Evolutionary conservation across 129 eudicot species (phyloP), one percentile per base, ranked within the genome.

Genomic region (Tagetes patula): DNA sequence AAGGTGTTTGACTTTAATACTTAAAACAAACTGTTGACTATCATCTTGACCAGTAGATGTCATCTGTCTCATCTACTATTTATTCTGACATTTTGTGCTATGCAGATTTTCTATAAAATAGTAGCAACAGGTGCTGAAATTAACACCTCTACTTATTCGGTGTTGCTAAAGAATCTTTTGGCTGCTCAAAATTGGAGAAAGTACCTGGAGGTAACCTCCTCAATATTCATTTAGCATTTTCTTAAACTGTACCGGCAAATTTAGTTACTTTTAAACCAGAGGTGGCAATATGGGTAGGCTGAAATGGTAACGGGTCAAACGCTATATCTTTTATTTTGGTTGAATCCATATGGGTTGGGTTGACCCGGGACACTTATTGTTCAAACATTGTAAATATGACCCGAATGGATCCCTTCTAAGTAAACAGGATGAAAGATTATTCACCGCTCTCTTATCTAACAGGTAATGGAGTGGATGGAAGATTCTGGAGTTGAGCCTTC

Each of bases 381-480:
- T 13, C 13, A 56, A 56, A 56, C 63, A 30, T 27, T 50, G 1
- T 8, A 58, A 10, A 60, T 60, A 43, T 36, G 45, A 61, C 45
- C 45, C 45, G 27, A 36, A 37, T 34, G 42, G 67, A 37, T 30
- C 67, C 45, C 1, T 37, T 54, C 6, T 37, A 36, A 61, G 67
- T 61, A 10, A 34, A 11, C 3, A 0, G 66, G 66, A 33, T 60
- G 20, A 34, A 11, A 36, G 42, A 61, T 61, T 61, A 37, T 61
- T 37, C 10, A 4, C 37, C 43, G 33, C n/a, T 59, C 6, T 11
- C 65, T 33, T 3, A 31, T 45, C 14, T 32, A 75, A 77, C 83
- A 93, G 98, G 98, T 93, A 53, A 61, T 93, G 92, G 82, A 93
- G 65, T 93, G 98, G 98, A 93, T 93, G 96, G 89, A 75, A 69